Base-by-base conservation (phyloP, 805 yeast genomes). In the Saturnispora silvae region DNA sequence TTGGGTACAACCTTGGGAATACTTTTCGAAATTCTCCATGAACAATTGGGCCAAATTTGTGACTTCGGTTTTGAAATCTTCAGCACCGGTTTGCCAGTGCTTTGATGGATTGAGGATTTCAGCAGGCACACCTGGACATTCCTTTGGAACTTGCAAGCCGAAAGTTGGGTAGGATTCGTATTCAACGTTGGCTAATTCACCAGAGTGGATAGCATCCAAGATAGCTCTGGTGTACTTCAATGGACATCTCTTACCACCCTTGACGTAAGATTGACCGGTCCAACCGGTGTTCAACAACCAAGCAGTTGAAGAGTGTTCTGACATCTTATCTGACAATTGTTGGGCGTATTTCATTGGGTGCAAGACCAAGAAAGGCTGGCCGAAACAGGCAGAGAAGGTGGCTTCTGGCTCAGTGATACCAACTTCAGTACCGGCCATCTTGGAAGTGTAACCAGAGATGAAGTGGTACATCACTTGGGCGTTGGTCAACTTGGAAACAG, bases 391-490 rank as follows among this genome's bases (percentile, higher is more conserved):
- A 44, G 95, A 83, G 76, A 89, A 89, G 15, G 96, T 85, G 40
- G 96, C 95, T 64, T 83, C 86, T 45, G 98, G 97, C 68, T 89
- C 96, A 45, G 96, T 87, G 48, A 89, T 84, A 64, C 98, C 98
- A 62, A 84, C 94, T 67, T 89, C 98, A 37, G 98, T 89, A 62
- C 97, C 97, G 45, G 98, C 96, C 95, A 89, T 89, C 76, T 92
- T 89, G 40, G 97, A 89, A 45, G 98, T 89, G 75, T 89, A 89
- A 55, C 98, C 98, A 46, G 95, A 81, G 52, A 89, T 89, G 68
- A 89, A 89, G 68, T 89, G 97, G 74, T 92, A 89, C 97, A 92
- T 89, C 48, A 89, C 97, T 68, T 89, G 97, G 52, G 89, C 83
- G 57, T 85, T 85, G 28, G 94, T 73, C 60, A 89, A 75, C 65